Conservation (phyloP, 139 green algal species). For the Spirogloea muscicola region DNA sequence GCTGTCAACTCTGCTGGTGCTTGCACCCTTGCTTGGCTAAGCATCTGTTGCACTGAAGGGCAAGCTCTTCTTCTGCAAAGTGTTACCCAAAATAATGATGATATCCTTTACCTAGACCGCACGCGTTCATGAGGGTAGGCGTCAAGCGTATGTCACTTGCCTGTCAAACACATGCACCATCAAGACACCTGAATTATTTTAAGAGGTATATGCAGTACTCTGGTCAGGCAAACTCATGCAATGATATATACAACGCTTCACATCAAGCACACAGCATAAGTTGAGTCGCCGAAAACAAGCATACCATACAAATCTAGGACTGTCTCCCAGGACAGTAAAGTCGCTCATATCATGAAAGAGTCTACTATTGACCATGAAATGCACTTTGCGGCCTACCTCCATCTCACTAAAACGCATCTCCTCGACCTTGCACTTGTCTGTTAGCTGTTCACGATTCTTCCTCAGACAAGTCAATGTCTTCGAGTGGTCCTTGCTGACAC, state of each 20-base stretch:
- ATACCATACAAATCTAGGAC: background rate
- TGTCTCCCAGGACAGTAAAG: no score
- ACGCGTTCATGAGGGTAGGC: conserved; percentile 16
- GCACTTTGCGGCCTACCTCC: conserved; percentile 14
- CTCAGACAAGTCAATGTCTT: conserved; percentile 75
- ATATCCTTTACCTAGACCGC: conserved; percentile 1
- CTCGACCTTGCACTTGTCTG: conserved; percentile 62
- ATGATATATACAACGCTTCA: background rate
- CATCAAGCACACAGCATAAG: background rate
- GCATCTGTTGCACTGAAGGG: background rate
- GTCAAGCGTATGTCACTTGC: conserved; percentile 12
- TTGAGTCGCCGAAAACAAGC: background rate
- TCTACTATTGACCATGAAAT: no score
- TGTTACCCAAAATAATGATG: background rate
- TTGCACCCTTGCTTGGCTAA: no score
- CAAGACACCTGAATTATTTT: background rate
- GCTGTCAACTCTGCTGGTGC: background rate
- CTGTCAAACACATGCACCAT: background rate
- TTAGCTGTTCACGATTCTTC: conserved; percentile 61
- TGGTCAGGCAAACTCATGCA: background rate
- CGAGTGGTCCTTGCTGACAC: conserved; percentile 53
- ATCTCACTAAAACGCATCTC: conserved; percentile 55
- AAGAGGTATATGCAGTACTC: background rate
- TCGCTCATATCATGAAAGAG: no score
- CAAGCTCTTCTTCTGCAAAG: background rate